Percentiles rank a stretch among this genome's conserved stretches.
Evolutionary conservation across 495 filamentous ascomycete species (phyloP).

Genomic region (Annulohypoxylon maeteangense): DNA sequence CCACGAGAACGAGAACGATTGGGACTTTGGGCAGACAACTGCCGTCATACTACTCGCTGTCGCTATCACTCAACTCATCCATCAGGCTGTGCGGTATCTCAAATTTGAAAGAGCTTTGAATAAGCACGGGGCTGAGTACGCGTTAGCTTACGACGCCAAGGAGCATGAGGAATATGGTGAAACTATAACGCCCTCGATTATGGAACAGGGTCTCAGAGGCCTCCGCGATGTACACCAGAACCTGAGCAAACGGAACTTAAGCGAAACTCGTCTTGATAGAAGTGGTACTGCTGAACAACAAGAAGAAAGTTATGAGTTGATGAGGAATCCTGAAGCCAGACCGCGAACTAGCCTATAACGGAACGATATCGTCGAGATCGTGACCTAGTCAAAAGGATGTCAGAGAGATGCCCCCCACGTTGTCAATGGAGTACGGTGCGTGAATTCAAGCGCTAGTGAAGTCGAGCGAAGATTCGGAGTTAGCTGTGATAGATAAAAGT

Average conservation of each 20-base stretch:
- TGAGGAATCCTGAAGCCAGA: neutral
- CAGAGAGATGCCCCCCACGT: neutral
- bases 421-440: neutral
- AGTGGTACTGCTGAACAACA: neutral
- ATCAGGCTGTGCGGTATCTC: constrained; percentile 45
- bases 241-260: constrained; percentile 1
- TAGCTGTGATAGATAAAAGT: neutral
- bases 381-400: neutral
- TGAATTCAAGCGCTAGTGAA: neutral
- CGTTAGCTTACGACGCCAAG: neutral
- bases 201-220: constrained; percentile 19
- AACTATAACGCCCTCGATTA: neutral
- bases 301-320: constrained; percentile 35
- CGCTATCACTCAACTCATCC: constrained; percentile 43
- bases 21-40: constrained; percentile 56
- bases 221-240: constrained; percentile 1
- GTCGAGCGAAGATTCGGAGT: neutral
- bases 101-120: constrained; percentile 41
- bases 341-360: neutral
- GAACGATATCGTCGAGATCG: neutral
- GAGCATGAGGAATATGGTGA: neutral
- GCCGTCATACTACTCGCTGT: constrained; percentile 48
- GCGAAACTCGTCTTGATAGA: constrained; percentile 9
- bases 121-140: constrained; percentile 27
- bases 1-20: constrained; percentile 48